Base-by-base conservation (phyloP, 768 basidiomycete species). In the Dioszegia aurantiaca region DNA sequence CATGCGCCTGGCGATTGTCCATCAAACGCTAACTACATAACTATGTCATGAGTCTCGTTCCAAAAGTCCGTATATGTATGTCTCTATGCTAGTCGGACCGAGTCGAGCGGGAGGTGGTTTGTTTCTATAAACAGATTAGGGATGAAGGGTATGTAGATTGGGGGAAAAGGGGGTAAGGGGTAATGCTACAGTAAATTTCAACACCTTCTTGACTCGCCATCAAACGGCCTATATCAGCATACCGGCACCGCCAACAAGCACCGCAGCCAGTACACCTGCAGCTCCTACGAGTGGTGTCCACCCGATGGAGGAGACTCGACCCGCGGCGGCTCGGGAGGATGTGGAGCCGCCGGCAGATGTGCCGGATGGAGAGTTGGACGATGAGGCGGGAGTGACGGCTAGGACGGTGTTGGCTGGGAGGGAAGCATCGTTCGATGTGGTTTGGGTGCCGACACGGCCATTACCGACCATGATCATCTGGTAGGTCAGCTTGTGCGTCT, bases 381-480 rank as follows among this genome's bases (percentile, higher is more conserved):
- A 51, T 10, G 51, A 24, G 36, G 51, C 39, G 39, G 51, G 10
- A 21, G 33, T 23, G 26, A 53, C 51, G 17, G 59, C 59, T 19
- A 56, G 54, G 53, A 62, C 52, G 24, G 39, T 42, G 33, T 36
- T 51, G 28, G 39, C 27, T 4, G 72, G 70, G 6, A 74, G 58
- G 11, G 61, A 58, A 27, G 60, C 52, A 55, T 65, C 65, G 53
- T 65, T 46, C 0, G 60, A 28, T 19, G 72, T 72, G 3, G 87
- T 81, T 73, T 95, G 93, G 0, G 76, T 77, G 47, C 84, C 89
- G 19, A 95, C 79, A 57, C 84, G 72, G 1, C 94, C 93, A 53
- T 79, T 85, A 4, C 94, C 94, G 26, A 92, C 80, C 60, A 85
- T 89, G 58, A 93, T 81, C 73, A 83, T 83, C 21, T 84, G 44